Conservation (phyloP, 805 yeast genomes). For the Pichia cephalocereana region DNA sequence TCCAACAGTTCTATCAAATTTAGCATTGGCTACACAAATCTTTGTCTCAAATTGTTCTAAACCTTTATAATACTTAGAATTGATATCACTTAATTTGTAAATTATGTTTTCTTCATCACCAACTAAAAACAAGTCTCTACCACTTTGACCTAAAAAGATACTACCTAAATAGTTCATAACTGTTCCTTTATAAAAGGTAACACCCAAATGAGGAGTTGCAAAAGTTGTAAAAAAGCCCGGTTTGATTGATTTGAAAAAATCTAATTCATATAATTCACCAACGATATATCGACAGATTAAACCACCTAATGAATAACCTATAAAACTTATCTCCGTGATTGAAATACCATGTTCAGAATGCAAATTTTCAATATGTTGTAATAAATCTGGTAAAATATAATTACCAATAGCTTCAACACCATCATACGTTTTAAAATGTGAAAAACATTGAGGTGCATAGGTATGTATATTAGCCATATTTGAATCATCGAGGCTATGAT, state of each 20-base stretch:
- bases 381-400: conserved; percentile 59
- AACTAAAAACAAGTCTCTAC: conserved; percentile 58
- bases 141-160: conserved; percentile 53
- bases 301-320: conserved; percentile 91
- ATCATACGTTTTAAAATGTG: conserved; percentile 72
- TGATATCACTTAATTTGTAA: conserved; percentile 43
- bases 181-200: conserved; percentile 35
- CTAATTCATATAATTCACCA: conserved; percentile 37
- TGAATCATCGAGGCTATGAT: conserved; percentile 21
- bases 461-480: conserved; percentile 33
- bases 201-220: conserved; percentile 73
- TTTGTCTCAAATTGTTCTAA: conserved; percentile 48
- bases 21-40: conserved; percentile 60
- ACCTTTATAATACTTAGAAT: conserved; percentile 42
- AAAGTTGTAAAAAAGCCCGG: conserved; percentile 62
- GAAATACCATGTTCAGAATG: conserved; percentile 23
- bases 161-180: conserved; percentile 46
- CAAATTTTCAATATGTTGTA: conserved; percentile 30
- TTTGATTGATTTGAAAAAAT: conserved; percentile 44
- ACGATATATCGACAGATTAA: conserved; percentile 71
- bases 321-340: conserved; percentile 53
- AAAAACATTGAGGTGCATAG: conserved; percentile 49
- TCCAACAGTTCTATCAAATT: conserved; percentile 80
- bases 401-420: conserved; percentile 71
- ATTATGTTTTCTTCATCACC: conserved; percentile 38